Evolutionary conservation across 2,329 filamentous ascomycete species (phyloP).

Genomic region (Hymenoscyphus occultus): DNA sequence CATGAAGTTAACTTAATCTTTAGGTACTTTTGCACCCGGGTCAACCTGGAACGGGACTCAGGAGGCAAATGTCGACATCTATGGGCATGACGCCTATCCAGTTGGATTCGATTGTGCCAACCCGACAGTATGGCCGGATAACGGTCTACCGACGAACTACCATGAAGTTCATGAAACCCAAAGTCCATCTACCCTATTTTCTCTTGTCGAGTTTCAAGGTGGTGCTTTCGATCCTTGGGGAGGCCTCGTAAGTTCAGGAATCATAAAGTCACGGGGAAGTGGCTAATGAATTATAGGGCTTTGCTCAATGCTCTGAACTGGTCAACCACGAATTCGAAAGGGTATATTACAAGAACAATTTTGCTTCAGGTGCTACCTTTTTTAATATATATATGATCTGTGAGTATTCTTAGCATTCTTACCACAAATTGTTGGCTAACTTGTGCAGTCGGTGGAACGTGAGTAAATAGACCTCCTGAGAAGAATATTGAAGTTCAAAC

Average conservation of each 20-base stretch:
- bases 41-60: slow-evolving; percentile 30
- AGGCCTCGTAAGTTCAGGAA: slow-evolving; percentile 43
- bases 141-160: slow-evolving; percentile 54
- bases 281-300: slow-evolving; percentile 44
- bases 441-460: slow-evolving; percentile 61
- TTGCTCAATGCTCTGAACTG: slow-evolving; percentile 62
- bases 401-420: slow-evolving; percentile 9
- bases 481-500: neutral
- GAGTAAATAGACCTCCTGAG: slow-evolving; percentile 1
- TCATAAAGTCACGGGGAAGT: neutral
- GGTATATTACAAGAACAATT: slow-evolving; percentile 76
- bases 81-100: slow-evolving; percentile 44
- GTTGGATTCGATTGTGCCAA: slow-evolving; percentile 46
- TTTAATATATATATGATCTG: slow-evolving; percentile 73
- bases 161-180: slow-evolving; percentile 52
- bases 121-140: slow-evolving; percentile 55
- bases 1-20: neutral
- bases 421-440: slow-evolving; percentile 46
- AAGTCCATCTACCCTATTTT: slow-evolving; percentile 64
- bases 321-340: slow-evolving; percentile 72
- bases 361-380: slow-evolving; percentile 63
- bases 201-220: slow-evolving; percentile 63
- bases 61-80: slow-evolving; percentile 34
- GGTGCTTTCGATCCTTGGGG: slow-evolving; percentile 75
- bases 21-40: slow-evolving; percentile 34